Evolutionary conservation across 2,329 filamentous ascomycete genomes (phyloP).

Genomic region (Meredithiella fracta): DNA sequence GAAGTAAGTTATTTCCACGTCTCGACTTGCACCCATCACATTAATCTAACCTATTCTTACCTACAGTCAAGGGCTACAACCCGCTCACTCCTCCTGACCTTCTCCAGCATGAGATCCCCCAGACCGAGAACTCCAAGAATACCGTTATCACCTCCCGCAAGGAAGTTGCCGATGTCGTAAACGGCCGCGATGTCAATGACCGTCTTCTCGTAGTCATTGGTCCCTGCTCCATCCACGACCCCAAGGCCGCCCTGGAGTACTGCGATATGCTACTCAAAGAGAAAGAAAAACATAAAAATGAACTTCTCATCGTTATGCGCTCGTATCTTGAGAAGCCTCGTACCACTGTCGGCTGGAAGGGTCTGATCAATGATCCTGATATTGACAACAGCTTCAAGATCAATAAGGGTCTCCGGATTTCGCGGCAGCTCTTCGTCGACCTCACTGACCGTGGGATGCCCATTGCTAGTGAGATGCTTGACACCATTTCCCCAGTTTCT

Average conservation of each 20-base stretch:
- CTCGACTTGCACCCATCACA: not conserved
- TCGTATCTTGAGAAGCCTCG: slow-evolving; percentile 97
- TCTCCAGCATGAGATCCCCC: slow-evolving; percentile 72
- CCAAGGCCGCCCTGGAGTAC: slow-evolving; percentile 78
- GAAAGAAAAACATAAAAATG: slow-evolving; percentile 75
- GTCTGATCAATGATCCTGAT: slow-evolving; percentile 94
- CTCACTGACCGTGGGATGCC: slow-evolving; percentile 87
- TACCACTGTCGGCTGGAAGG: slow-evolving; percentile 97
- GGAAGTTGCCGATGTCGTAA: slow-evolving; percentile 57
- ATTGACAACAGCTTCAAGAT: slow-evolving; percentile 98
- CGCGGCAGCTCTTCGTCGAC: slow-evolving; percentile 83
- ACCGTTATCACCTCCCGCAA: slow-evolving; percentile 57
- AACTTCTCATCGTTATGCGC: slow-evolving; percentile 91
- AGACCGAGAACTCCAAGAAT: slow-evolving; percentile 42
- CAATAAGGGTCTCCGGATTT: slow-evolving; percentile 83
- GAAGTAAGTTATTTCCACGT: slow-evolving; percentile 42
- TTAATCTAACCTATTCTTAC: not conserved
- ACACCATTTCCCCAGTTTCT: slow-evolving; percentile 98
- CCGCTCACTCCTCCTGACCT: slow-evolving; percentile 79
- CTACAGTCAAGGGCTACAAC: slow-evolving; percentile 76
- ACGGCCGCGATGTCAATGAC: slow-evolving; percentile 48
- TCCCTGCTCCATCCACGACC: slow-evolving; percentile 95
- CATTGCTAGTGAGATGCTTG: slow-evolving; percentile 91
- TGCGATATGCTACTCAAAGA: slow-evolving; percentile 66
- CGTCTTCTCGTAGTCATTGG: slow-evolving; percentile 63